phyloP scores from a whole-genome alignment of 768 basidiomycete genomes.

The Amanita pseudoporphyria region DNA sequence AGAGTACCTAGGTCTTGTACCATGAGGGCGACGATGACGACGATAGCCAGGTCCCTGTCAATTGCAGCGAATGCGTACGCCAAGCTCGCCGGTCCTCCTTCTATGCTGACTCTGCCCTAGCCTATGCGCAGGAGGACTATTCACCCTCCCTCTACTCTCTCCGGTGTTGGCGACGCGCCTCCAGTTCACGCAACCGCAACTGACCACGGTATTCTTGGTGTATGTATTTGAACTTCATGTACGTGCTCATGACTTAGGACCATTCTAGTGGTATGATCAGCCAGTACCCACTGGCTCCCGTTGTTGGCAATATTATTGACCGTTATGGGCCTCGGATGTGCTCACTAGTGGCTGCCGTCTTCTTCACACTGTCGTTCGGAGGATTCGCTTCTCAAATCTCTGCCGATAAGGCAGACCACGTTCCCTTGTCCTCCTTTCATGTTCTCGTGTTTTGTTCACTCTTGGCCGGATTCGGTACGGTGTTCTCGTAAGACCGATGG shows the following conservation, averaged over 20 bases:
- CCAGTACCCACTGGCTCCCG: constrained; percentile 67
- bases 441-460: constrained; percentile 50
- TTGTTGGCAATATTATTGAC: constrained; percentile 65
- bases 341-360: constrained; percentile 49
- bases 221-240: constrained; percentile 24
- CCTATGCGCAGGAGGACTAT: constrained; percentile 71
- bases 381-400: constrained; percentile 52
- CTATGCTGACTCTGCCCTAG: constrained; percentile 23
- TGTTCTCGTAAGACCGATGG: constrained; percentile 55
- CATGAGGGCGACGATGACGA: neutral
- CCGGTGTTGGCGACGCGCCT: constrained; percentile 48
- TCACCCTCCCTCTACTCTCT: constrained; percentile 69
- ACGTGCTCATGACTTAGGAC: neutral
- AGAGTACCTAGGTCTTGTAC: neutral
- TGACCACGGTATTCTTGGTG: constrained; percentile 73
- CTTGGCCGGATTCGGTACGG: constrained; percentile 56
- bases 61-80: constrained; percentile 45
- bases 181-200: constrained; percentile 64
- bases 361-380: constrained; percentile 54
- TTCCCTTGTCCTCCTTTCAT: constrained; percentile 37
- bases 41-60: constrained; percentile 31
- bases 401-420: constrained; percentile 24
- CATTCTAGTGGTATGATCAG: constrained; percentile 63
- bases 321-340: constrained; percentile 55
- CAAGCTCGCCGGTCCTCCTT: neutral